Evolutionary conservation across 2,329 filamentous ascomycete species (phyloP).

Genomic region (Xenoacremonium recifei): DNA sequence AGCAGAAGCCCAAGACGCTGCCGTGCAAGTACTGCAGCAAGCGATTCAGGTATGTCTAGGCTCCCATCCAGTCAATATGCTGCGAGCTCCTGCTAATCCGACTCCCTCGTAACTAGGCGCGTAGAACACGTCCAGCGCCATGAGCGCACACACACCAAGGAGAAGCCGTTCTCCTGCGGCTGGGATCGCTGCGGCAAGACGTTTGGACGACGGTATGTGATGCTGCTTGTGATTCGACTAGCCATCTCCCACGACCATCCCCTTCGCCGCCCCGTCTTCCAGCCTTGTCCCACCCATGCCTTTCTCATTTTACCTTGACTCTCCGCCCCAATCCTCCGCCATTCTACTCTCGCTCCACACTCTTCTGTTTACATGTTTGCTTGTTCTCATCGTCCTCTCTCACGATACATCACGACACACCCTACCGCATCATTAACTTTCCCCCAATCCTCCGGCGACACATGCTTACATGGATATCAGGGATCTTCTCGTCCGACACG

Average conservation of each 20-base stretch:
- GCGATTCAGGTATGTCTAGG: conserved; percentile 56
- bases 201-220: conserved; percentile 59
- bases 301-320: conserved; percentile 11
- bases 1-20: conserved; percentile 60
- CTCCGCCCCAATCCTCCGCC: conserved; percentile 7
- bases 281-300: conserved; percentile 13
- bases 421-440: background rate
- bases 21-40: conserved; percentile 64
- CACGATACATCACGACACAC: background rate
- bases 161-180: conserved; percentile 61
- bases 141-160: conserved; percentile 63
- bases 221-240: conserved; percentile 15
- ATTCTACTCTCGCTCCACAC: conserved; percentile 1
- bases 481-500: conserved; percentile 61
- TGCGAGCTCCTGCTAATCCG: conserved; percentile 18
- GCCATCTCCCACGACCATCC: conserved; percentile 16
- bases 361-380: conserved; percentile 1
- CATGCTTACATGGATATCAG: conserved; percentile 61
- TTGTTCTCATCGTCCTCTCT: background rate
- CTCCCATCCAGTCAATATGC: conserved; percentile 9
- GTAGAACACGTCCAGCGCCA: conserved; percentile 65
- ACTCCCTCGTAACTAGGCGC: conserved; percentile 44
- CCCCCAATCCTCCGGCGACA: too few species aligned
- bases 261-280: conserved; percentile 12
- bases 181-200: conserved; percentile 62